Evolutionary conservation across 2,329 filamentous ascomycete species (phyloP), one percentile per base, ranked within the genome.

Genomic region (Colletotrichum chrysophilum): DNA sequence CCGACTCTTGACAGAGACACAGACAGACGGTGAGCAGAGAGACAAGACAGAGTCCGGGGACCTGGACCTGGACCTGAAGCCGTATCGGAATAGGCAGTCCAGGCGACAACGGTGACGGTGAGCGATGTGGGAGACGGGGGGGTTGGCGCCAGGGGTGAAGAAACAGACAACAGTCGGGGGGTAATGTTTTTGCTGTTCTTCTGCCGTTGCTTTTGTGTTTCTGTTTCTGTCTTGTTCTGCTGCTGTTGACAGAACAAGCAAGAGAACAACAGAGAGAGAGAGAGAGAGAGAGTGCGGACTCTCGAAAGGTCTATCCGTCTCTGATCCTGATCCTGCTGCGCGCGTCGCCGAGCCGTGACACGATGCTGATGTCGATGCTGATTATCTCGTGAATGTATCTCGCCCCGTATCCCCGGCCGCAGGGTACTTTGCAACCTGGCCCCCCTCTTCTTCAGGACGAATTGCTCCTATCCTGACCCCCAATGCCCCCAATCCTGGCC

Each of bases 401-500:
- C 5, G 8, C 55, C 18, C 8, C 5, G 7, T 4, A 13, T n/a
- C 13, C 52, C 6, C 56, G 4, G 5, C 24, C 7, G 24, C 55
- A 26, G n/a, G 73, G 28, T 58, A 75, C 69, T 55, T 60, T 24
- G 43, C n/a, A 52, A 4, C 43, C 7, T 52, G 43, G 16, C 38
- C 43, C 43, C 43, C 43, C 16, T n/a, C 30, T 24, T 16, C 24
- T 24, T n/a, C 64, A 75, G 73, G 73, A 75, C 73, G 56, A 24
- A 73, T 75, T 75, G 73, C 73, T 75, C 73, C 70, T 75, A 32
- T 56, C 68, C 72, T 26, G 43, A 26, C 28, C 62, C 16, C 58
- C 58, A 61, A 32, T 34, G 48, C 28, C 62, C 12, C 58, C 58
- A 61, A 32, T 32, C 13, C 32, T 72, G 24, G 28, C 48, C 60